Conservation (phyloP, 1,139 yeast species). For the Wickerhamomyces sp. region DNA sequence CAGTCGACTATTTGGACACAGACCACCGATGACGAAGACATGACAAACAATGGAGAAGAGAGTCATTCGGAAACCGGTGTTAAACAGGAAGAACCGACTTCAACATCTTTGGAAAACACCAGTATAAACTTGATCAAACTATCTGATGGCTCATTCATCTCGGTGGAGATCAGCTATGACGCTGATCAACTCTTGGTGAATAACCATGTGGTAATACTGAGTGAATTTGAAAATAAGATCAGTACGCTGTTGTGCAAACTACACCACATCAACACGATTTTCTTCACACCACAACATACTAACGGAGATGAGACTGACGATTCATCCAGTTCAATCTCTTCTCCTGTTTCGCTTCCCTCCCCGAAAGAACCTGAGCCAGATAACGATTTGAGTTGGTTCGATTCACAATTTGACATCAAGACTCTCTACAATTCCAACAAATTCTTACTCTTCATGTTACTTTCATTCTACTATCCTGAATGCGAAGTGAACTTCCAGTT, state of each 20-base stretch:
- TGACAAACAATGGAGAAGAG: not conserved
- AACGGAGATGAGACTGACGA: not conserved
- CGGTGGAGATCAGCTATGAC: constrained; percentile 10
- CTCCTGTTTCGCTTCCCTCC: constrained; percentile 1
- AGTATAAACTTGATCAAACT: constrained; percentile 17
- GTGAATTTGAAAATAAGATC: constrained; percentile 13
- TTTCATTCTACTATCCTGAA: constrained; percentile 16
- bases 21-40: constrained; percentile 1
- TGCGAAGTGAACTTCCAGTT: constrained; percentile 6
- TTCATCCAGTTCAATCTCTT: not conserved
- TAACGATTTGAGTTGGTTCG: constrained; percentile 11
- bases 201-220: constrained; percentile 12
- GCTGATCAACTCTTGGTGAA: constrained; percentile 10
- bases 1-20: constrained; percentile 1
- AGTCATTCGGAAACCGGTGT: not conserved
- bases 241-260: constrained; percentile 6
- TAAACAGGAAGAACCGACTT: not conserved
- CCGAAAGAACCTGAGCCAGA: not conserved
- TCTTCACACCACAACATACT: not conserved
- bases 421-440: constrained; percentile 15
- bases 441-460: constrained; percentile 13
- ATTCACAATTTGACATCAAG: constrained; percentile 11
- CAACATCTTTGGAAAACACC: constrained; percentile 1
- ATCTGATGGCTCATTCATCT: constrained; percentile 18
- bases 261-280: constrained; percentile 3